Conservation (phyloP, 2,329 filamentous ascomycete species). For the Trichoderma koningiopsis region DNA sequence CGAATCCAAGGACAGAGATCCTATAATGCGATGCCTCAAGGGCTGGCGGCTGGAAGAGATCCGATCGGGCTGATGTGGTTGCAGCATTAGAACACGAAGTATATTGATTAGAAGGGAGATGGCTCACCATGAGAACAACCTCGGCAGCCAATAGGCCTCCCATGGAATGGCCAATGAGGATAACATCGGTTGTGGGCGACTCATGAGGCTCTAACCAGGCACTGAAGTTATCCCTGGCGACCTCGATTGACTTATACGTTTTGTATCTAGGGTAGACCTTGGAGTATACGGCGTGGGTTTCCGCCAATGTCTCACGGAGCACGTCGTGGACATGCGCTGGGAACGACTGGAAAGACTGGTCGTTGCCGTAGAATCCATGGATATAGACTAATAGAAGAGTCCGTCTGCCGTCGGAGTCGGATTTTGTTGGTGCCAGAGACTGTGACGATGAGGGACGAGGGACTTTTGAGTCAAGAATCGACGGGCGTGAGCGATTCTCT, state of each 20-base stretch:
- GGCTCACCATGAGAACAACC: constrained; percentile 64
- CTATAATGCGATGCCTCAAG: constrained; percentile 75
- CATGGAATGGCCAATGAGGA: constrained; percentile 88
- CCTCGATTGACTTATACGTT: constrained; percentile 69
- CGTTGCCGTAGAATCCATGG: constrained; percentile 88
- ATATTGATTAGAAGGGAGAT: not conserved
- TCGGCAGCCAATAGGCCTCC: constrained; percentile 83
- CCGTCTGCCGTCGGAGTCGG: constrained; percentile 43
- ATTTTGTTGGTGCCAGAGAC: constrained; percentile 42
- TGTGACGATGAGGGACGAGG: constrained; percentile 54
- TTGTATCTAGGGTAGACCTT: constrained; percentile 84
- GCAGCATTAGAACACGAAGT: constrained; percentile 6
- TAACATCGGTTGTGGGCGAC: constrained; percentile 70
- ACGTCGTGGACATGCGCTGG: constrained; percentile 83
- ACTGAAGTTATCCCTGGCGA: constrained; percentile 82
- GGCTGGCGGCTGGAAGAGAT: constrained; percentile 40
- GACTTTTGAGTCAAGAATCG: constrained; percentile 36
- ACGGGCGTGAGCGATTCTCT: not conserved
- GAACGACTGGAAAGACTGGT: constrained; percentile 84
- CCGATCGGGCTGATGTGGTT: constrained; percentile 37
- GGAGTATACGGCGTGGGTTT: constrained; percentile 79
- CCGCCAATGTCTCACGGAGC: constrained; percentile 64
- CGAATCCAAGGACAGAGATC: constrained; percentile 79
- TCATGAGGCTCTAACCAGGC: constrained; percentile 80
- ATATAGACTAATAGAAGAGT: constrained; percentile 78